phyloP scores from a whole-genome alignment of 441 rosid genomes.

The Metrosideros polymorpha region DNA sequence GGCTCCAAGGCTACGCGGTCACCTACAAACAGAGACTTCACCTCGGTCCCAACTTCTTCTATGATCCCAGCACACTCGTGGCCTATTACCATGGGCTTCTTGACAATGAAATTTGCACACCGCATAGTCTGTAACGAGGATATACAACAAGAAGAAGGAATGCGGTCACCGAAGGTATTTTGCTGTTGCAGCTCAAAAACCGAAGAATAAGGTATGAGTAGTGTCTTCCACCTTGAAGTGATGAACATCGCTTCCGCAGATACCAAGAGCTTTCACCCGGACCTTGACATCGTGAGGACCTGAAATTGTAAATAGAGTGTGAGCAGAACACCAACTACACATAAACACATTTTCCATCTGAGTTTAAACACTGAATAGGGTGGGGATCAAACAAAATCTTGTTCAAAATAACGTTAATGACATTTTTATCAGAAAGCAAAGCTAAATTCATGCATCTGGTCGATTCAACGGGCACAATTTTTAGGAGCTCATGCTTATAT shows the following conservation, averaged over 20 bases:
- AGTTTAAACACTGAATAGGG: background rate
- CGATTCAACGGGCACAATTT: background rate
- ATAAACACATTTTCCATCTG: background rate
- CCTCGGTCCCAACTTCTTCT: slow-evolving; percentile 73
- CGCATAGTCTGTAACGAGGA: slow-evolving; percentile 44
- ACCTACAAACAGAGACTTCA: slow-evolving; percentile 46
- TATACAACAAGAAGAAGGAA: background rate
- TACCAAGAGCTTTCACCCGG: slow-evolving; percentile 92
- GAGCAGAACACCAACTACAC: background rate
- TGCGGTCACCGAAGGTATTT: background rate
- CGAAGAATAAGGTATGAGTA: background rate
- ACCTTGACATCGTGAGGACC: slow-evolving; percentile 87
- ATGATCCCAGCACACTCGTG: slow-evolving; percentile 94
- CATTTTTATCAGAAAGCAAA: background rate
- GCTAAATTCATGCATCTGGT: background rate
- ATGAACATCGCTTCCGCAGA: slow-evolving; percentile 99
- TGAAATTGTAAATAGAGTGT: slow-evolving; percentile 1
- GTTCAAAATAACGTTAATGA: background rate
- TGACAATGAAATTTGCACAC: slow-evolving; percentile 71
- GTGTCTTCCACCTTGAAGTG: slow-evolving; percentile 59
- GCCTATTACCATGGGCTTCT: slow-evolving; percentile 98
- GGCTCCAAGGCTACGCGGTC: slow-evolving; percentile 93
- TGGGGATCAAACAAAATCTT: background rate
- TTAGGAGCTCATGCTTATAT: background rate
- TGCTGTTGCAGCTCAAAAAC: fast-evolving